Base-by-base conservation (phyloP, 192 early-diverging fungal genomes). In the Gryganskiella cystojenkinii region DNA sequence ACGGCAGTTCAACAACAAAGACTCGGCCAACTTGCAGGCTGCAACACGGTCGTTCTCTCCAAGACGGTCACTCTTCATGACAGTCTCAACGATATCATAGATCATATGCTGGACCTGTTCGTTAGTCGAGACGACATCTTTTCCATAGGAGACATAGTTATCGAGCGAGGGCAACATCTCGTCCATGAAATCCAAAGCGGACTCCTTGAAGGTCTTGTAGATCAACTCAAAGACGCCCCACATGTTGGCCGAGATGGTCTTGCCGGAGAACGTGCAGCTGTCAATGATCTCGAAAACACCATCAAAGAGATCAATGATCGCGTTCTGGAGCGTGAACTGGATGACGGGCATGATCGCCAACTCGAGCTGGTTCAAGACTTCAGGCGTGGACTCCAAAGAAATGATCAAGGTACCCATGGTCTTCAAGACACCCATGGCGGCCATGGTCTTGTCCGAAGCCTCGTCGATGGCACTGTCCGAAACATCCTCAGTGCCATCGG, bases 231-330 rank as follows among this genome's bases (percentile, higher is more conserved):
- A 93, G 64, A 97, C 80, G 43, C 80, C 75, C 96, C 94, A 99
- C 80, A 94, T 94, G 69, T 81, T 89, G 44, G 89, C 91, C 24
- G 94, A 94, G 47, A 96, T 90, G 14, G 85, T 58, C 79, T 96
- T 96, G 53, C 88, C 79, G 19, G 95, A 91, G 71, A 92, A 96
- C 6, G 95, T 93, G 71, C 88, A 92, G 43, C 89, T 89, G 83
- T 98, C 96, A 61, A 96, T 87, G 55, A 97, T 89, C 71, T 96
- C 93, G 80, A 95, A 95, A 27, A 91, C 85, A 47, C 95, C 95
- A 67, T 93, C 91, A 81, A 94, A 95, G 44, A 96, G 81, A 67
- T 97, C 95, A 20, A 69, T 56, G 54, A 93, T 87, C 27, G 75
- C 82, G 63, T 94, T 89, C 63, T 97, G 86, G 31, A 99, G 81